Evolutionary conservation across 2,329 filamentous ascomycete genomes (phyloP), one percentile per base, ranked within the genome.

Genomic region (Raffaelea deltoideospora): DNA sequence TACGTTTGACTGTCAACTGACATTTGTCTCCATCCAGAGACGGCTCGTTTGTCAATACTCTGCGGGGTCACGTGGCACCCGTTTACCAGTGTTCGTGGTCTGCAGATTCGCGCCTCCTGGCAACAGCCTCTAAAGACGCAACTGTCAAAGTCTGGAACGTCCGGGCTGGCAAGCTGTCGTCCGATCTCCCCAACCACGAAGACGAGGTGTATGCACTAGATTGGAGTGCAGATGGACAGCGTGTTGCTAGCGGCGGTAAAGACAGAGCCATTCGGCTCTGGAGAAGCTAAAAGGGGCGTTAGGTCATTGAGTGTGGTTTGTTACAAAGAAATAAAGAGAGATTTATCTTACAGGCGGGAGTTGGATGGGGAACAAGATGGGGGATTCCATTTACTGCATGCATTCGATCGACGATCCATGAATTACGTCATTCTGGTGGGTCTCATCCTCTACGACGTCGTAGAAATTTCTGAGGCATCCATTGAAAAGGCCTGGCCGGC

Each of bases 61-160:
- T 96, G 22, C 72, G 87, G 37, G 90, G 86, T 8, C 90, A 96
- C 57, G 87, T 73, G 31, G 86, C 81, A 1, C 79, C 87, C 2
- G 87, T 96, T 14, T 96, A 95, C 53, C 85, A 92, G 60, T 85
- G 82, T 49, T 78, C 80, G 30, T 98, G 95, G 62, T 92, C 83
- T 10, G 82, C 90, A 2, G 90, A 98, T 55, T 92, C 82, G 15
- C 67, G 88, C n/a, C 61, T 94, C 22, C 61, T 96, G 5, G 87
- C 93, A 13, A 92, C 84, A 23, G 81, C 72, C 3, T 87, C 79
- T 43, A 93, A 93, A 55, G 90, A 96, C 53, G 90, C 84, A 2
- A 96, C 90, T 0, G 61, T 96, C 34, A 96, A 94, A 54, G 82
- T 92, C 5, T 98, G 88, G 87, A 86, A 92, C 50, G 81, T 94